Percentiles rank a stretch among this genome's conserved stretches.
Evolutionary conservation across 495 filamentous ascomycete species (phyloP).

Genomic region (Trichodelitschia bisporula): DNA sequence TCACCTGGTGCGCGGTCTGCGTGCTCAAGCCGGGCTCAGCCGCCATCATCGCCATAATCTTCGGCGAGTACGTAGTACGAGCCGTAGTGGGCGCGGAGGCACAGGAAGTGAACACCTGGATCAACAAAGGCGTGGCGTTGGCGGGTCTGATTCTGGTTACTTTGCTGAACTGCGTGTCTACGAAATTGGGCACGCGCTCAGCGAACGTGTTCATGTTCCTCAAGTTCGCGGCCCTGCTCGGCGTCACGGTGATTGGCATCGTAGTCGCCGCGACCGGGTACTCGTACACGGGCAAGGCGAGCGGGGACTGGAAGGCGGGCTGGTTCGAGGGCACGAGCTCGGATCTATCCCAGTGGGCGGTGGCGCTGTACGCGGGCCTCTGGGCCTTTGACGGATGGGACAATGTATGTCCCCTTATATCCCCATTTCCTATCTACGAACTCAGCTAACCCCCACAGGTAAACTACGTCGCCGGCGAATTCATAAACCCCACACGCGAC

Average conservation of each 20-base stretch:
- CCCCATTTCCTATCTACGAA: not conserved
- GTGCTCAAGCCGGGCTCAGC: conserved; percentile 83
- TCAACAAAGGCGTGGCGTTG: conserved; percentile 73
- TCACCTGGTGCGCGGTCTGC: conserved; percentile 85
- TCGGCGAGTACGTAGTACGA: conserved; percentile 85
- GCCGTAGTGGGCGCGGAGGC: conserved; percentile 62
- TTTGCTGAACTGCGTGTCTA: conserved; percentile 71
- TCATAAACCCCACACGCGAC: conserved; percentile 72
- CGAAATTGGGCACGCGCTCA: conserved; percentile 57
- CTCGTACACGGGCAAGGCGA: conserved; percentile 49
- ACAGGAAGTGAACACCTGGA: conserved; percentile 52
- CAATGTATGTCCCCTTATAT: conserved; percentile 39
- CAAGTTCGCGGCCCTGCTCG: conserved; percentile 77
- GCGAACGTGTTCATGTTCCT: conserved; percentile 89
- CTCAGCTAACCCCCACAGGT: conserved; percentile 26
- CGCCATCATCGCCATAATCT: conserved; percentile 91
- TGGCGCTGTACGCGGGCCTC: conserved; percentile 81
- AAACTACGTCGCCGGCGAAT: conserved; percentile 93
- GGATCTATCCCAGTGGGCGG: conserved; percentile 63
- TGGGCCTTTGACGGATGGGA: conserved; percentile 99
- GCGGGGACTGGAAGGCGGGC: conserved; percentile 64
- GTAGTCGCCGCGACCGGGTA: conserved; percentile 73
- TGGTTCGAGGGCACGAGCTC: conserved; percentile 79
- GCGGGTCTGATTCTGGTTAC: conserved; percentile 53
- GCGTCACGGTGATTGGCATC: conserved; percentile 68